These are phyloP conservation scores for Tirmania nivea DNA, from an alignment of 495 filamentous ascomycete species.

Conservation along the genomic window DNA sequence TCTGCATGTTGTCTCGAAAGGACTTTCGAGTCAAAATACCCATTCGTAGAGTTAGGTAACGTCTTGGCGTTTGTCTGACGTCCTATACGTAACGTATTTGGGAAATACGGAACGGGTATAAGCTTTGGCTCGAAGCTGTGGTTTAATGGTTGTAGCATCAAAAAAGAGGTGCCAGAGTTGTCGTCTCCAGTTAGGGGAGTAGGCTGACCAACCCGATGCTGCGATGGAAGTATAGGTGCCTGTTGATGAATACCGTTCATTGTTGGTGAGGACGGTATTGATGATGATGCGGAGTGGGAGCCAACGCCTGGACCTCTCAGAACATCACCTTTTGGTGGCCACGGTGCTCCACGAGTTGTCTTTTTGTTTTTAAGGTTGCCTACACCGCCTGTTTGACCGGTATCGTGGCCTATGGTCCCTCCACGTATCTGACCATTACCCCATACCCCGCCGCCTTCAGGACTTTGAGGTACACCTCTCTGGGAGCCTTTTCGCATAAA, in stretches of 20 bases:
- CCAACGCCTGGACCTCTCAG: slow-evolving; percentile 24
- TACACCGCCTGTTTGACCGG: slow-evolving; percentile 23
- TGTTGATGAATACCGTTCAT: slow-evolving; percentile 59
- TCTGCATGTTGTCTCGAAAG: slow-evolving; percentile 91
- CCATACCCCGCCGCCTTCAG: not conserved
- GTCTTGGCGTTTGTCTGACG: slow-evolving; percentile 95
- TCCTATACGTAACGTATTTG: slow-evolving; percentile 76
- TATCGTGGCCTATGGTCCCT: slow-evolving; percentile 20
- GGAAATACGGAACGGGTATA: slow-evolving; percentile 71
- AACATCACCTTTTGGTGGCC: slow-evolving; percentile 24
- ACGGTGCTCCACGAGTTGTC: slow-evolving; percentile 40
- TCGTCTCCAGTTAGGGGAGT: slow-evolving; percentile 32
- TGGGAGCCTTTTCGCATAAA: slow-evolving; percentile 35
- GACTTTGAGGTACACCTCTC: not conserved
- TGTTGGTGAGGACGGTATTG: slow-evolving; percentile 40
- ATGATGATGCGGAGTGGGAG: slow-evolving; percentile 21
- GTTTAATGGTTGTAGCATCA: slow-evolving; percentile 70
- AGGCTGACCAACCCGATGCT: slow-evolving; percentile 45
- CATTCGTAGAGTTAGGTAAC: slow-evolving; percentile 67
- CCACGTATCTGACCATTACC: slow-evolving; percentile 20
- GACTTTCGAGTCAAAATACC: slow-evolving; percentile 95
- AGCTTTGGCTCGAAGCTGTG: slow-evolving; percentile 93
- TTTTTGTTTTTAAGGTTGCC: slow-evolving; percentile 28
- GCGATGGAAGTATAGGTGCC: slow-evolving; percentile 47
- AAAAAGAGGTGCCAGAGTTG: slow-evolving; percentile 40